A percentile compares a stretch with the other conserved stretches of the same genome.
phyloP scores from a whole-genome alignment of 306 rosid species.

The Cicer pinnatifidum region DNA sequence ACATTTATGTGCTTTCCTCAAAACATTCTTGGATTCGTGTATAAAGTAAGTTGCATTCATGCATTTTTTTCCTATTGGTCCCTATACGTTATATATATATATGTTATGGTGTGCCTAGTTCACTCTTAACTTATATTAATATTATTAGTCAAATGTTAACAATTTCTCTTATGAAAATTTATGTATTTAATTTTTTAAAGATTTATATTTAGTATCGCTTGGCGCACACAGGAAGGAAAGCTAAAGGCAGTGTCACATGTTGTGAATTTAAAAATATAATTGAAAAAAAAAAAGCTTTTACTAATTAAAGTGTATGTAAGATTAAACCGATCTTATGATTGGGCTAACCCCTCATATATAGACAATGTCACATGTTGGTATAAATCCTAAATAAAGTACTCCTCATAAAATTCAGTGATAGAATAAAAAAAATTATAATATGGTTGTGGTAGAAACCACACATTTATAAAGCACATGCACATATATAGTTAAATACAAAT shows the following conservation, averaged over 20 bases:
- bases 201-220: not conserved
- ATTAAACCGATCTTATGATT: no score
- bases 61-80: constrained; percentile 44
- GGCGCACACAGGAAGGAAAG: constrained; percentile 19
- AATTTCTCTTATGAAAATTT: no score
- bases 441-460: no score
- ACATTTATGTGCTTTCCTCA: constrained; percentile 37
- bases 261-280: not conserved
- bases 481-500: no score
- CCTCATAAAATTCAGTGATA: not conserved
- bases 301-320: no score
- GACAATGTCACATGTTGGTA: not conserved
- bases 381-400: not conserved
- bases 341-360: no score
- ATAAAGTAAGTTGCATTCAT: constrained; percentile 41
- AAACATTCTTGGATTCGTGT: constrained; percentile 46
- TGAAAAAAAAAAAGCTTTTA: no score
- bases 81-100: not conserved
- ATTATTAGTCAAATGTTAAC: not conserved
- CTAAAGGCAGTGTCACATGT: constrained; percentile 10
- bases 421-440: not conserved
- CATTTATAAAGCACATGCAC: no score
- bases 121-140: not conserved
- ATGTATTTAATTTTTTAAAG: no score
- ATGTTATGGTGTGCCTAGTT: not conserved